Base-by-base conservation (phyloP, 768 basidiomycete genomes). In the Cyclocybe aegerita region DNA sequence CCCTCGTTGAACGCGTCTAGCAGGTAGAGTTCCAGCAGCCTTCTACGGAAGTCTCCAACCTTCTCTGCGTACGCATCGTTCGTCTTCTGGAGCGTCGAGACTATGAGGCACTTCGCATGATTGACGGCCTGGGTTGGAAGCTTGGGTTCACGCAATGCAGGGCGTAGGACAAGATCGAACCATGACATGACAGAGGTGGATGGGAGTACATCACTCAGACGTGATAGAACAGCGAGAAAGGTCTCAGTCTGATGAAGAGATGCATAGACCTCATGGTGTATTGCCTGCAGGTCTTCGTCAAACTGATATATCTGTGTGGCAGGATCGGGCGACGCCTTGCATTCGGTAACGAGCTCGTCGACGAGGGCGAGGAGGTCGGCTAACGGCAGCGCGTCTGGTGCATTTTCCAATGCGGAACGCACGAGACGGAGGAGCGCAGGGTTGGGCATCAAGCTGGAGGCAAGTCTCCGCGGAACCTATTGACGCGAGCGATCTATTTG, bases 81-180 rank as follows among this genome's bases (percentile, higher is more conserved):
- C 35, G 78, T 77, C 48, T 70, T 75, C 59, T 77, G 72, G 8
- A 90, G 69, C 8, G 86, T 86, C 34, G 75, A 74, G 17, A 87
- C 67, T 56, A 91, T 77, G 16, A 93, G 76, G 34, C 87, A 85
- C 65, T 86, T 88, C 29, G 89, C 90, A 60, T 86, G 73, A 43
- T 77, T 75, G 14, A 83, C 74, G 4, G 85, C 76, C 16, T 70
- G 56, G 0, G 76, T 79, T 2, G 87, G 73, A 14, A 93, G 70
- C 55, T 76, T 82, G 34, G 88, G 84, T 63, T 90, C 85, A 42
- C 88, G 83, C 47, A 93, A 73, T 29, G 89, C 86, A 17, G 88
- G 86, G 32, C 90, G 83, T 2, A 93, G 73, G 23, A 88, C 75
- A 32, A 88, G 76, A 63, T 93, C 89, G 65, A 90, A 93, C 91